phyloP scores from a whole-genome alignment of 2,329 filamentous ascomycete species.

The Fusarium floridanum region DNA sequence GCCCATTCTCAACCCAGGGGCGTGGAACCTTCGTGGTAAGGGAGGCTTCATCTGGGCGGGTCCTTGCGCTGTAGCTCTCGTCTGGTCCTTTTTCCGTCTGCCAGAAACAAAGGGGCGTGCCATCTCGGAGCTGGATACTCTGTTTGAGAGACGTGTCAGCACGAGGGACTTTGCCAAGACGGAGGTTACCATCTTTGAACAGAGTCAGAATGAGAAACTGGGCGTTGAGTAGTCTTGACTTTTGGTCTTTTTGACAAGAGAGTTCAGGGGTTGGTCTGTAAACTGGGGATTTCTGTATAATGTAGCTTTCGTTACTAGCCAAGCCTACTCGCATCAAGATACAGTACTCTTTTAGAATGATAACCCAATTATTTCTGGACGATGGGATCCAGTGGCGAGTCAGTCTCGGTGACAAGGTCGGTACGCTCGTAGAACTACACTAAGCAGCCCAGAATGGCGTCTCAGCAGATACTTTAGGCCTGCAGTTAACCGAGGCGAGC shows the following conservation, averaged over 20 bases:
- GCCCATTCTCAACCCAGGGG: not conserved
- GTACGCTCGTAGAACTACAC: not conserved
- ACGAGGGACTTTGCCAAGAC: not conserved
- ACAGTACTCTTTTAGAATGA: not conserved
- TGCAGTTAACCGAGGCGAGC: not conserved
- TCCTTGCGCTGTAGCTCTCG: not conserved
- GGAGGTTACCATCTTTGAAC: not conserved
- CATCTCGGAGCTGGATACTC: not conserved
- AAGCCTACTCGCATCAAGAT: not conserved
- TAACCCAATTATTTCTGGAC: not conserved
- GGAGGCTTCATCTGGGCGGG: not conserved
- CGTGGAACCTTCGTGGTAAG: not conserved
- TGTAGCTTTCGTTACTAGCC: not conserved
- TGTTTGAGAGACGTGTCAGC: not conserved
- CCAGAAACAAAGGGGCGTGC: not conserved
- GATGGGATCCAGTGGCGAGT: not conserved
- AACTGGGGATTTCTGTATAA: not conserved
- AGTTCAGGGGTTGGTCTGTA: not conserved
- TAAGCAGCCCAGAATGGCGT: not conserved
- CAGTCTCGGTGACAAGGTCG: not conserved
- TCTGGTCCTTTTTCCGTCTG: not conserved
- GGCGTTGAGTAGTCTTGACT: not conserved
- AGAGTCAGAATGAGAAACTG: not conserved
- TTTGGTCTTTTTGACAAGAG: not conserved
- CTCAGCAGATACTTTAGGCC: not conserved